Percentiles rank a stretch among this genome's conserved stretches.
These are phyloP conservation scores for Hondaea fermentalgiana DNA, from an alignment of 108 stramenopile species.

Conservation along the genomic window DNA sequence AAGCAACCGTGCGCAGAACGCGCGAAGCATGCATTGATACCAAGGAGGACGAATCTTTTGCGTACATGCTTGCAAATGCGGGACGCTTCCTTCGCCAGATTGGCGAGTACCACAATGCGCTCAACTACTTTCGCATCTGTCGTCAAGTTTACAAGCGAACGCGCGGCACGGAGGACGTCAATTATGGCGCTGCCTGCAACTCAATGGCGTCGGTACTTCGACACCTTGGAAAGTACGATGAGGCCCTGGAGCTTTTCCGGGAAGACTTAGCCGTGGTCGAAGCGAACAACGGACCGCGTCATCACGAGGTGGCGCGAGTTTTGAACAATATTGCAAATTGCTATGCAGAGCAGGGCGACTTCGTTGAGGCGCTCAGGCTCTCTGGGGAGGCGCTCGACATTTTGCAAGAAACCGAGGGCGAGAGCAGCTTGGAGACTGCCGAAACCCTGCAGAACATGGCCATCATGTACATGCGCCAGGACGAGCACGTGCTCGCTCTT, in stretches of 20 bases:
- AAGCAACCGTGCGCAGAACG: background rate
- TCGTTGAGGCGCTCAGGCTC: background rate
- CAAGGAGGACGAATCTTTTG: background rate
- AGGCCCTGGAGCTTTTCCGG: background rate
- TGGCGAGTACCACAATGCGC: background rate
- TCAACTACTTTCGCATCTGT: background rate
- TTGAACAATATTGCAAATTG: background rate
- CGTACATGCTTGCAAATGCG: background rate
- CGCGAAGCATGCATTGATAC: background rate
- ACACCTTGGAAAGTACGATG: background rate
- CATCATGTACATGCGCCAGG: background rate
- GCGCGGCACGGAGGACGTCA: background rate
- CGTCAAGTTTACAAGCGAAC: background rate
- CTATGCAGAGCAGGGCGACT: background rate
- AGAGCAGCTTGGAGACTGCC: background rate
- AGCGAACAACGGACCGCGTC: background rate
- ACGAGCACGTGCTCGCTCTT: background rate
- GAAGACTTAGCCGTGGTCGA: background rate
- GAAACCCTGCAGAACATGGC: background rate
- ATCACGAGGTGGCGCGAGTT: background rate
- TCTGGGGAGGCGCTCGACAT: background rate
- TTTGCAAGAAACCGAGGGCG: background rate
- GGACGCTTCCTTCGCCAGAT: background rate
- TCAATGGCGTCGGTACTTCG: background rate
- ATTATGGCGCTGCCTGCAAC: background rate